These are phyloP conservation scores for Obelidium mucronatum DNA, from an alignment of 192 early-diverging fungal species.

Conservation along the genomic window DNA sequence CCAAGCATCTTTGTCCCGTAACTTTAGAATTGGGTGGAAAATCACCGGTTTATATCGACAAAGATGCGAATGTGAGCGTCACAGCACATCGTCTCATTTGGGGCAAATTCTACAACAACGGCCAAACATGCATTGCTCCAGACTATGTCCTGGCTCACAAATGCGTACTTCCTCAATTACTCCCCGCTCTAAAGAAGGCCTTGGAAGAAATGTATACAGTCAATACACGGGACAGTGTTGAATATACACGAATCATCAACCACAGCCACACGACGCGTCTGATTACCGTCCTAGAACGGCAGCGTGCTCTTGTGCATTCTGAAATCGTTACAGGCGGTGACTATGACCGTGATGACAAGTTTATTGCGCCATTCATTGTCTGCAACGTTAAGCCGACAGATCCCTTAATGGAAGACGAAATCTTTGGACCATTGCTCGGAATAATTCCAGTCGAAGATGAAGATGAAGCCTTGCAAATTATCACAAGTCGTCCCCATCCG, in stretches of 20 bases:
- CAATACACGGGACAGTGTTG: conserved; percentile 54
- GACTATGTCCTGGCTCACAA: conserved; percentile 83
- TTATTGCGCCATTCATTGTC: conserved; percentile 83
- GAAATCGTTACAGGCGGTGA: conserved; percentile 64
- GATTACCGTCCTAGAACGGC: conserved; percentile 57
- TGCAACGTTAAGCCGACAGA: conserved; percentile 64
- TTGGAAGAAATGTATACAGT: conserved; percentile 37
- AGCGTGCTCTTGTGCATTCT: conserved; percentile 43
- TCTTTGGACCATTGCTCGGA: conserved; percentile 93
- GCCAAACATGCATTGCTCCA: conserved; percentile 78
- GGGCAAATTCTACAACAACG: conserved; percentile 85
- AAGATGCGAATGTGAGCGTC: conserved; percentile 63
- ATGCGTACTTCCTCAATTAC: conserved; percentile 63
- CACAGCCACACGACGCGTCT: conserved; percentile 76
- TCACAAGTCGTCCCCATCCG: conserved; percentile 66
- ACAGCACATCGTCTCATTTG: conserved; percentile 78
- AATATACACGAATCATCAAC: conserved; percentile 78
- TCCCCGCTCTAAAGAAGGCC: conserved; percentile 57
- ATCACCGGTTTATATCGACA: conserved; percentile 67
- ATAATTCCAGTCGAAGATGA: conserved; percentile 60
- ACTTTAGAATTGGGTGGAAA: conserved; percentile 97
- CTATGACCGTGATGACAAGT: conserved; percentile 65
- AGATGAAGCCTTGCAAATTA: conserved; percentile 46
- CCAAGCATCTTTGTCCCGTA: conserved; percentile 82
- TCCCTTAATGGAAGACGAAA: conserved; percentile 77